Base-by-base conservation (phyloP, 2,329 filamentous ascomycete species). In the Aaosphaeria arxii region DNA sequence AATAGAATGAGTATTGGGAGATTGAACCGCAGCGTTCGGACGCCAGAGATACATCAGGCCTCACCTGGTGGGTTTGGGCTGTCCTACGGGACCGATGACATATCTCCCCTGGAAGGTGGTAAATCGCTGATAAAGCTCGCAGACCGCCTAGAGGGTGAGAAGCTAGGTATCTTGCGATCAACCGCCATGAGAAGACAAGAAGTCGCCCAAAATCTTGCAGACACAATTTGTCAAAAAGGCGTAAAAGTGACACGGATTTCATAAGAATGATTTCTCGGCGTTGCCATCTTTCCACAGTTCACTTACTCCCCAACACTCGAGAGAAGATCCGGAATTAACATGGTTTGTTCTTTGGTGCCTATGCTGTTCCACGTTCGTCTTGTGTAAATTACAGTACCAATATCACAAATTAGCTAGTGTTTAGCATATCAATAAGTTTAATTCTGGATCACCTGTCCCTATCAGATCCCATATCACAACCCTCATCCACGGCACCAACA, bases 111-210 rank as follows among this genome's bases (percentile, higher is more conserved):
- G 1, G 11, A 11, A 11, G 4, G 39, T n/a, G 67, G 62, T 7
- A 56, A 50, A 5, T 51, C 61, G 5, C 45, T 67, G 24, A 61
- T 66, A 43, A 69, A 64, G 52, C 64, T 71, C 48, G 71, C 70
- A 58, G 59, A 63, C 29, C 62, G 73, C 51, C 69, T 77, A 2
- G 71, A 69, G 29, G 61, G 66, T 35, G 70, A 71, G 47, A 70
- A 73, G 40, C 62, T 77, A 5, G 62, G 66, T 47, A 57, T 48
- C n/a, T 67, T 71, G 47, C 57, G 67, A 45, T 63, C 62, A 49
- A 69, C 54, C 33, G 59, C 55, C 42, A 59, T 55, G 50, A 62
- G 66, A 56, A 63, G 74, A 58, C 70, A 57, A 54, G 60, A 63
- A 39, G 69, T 77, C 28, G 59, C 71, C 11, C 58, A 55, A n/a